Percentiles rank a stretch among this genome's conserved stretches.
These are phyloP conservation scores for Kodamaea alishanica DNA, from an alignment of 1,139 yeast genomes.

Conservation along the genomic window DNA sequence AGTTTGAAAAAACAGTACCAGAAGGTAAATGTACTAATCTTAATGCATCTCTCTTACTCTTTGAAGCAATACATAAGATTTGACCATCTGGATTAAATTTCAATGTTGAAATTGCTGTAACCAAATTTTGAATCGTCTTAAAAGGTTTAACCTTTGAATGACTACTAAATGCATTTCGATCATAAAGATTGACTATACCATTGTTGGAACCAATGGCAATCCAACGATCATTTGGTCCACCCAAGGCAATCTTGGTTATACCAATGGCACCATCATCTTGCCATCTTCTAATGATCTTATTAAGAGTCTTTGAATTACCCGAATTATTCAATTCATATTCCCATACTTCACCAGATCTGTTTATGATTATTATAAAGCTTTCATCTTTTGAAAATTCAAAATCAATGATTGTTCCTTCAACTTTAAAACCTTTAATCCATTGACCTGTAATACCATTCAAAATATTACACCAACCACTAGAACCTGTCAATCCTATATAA, in stretches of 20 bases:
- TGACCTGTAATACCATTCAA: conserved; percentile 75
- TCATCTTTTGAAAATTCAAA: conserved; percentile 67
- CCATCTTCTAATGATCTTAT: conserved; percentile 65
- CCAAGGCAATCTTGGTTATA: conserved; percentile 72
- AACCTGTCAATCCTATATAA: conserved; percentile 74
- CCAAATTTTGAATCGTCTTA: conserved; percentile 70
- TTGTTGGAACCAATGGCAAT: conserved; percentile 84
- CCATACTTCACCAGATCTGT: conserved; percentile 87
- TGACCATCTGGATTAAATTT: conserved; percentile 88
- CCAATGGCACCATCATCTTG: conserved; percentile 84
- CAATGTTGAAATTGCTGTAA: conserved; percentile 73
- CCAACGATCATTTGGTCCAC: conserved; percentile 78
- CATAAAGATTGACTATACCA: conserved; percentile 89
- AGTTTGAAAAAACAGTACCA: conserved; percentile 81
- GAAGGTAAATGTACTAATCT: conserved; percentile 85
- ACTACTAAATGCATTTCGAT: conserved; percentile 35
- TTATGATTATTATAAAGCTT: conserved; percentile 55
- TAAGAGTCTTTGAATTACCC: conserved; percentile 9
- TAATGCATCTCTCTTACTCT: conserved; percentile 83
- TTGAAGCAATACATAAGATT: conserved; percentile 76
- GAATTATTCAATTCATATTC: conserved; percentile 58
- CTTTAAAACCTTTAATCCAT: conserved; percentile 81
- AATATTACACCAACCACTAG: conserved; percentile 86
- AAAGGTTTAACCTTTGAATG: conserved; percentile 40
- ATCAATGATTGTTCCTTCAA: conserved; percentile 81